A percentile compares a stretch with the other conserved stretches of the same genome.
Conservation (phyloP, 2,329 filamentous ascomycete species). For the Exophiala phaeomuriformis region DNA sequence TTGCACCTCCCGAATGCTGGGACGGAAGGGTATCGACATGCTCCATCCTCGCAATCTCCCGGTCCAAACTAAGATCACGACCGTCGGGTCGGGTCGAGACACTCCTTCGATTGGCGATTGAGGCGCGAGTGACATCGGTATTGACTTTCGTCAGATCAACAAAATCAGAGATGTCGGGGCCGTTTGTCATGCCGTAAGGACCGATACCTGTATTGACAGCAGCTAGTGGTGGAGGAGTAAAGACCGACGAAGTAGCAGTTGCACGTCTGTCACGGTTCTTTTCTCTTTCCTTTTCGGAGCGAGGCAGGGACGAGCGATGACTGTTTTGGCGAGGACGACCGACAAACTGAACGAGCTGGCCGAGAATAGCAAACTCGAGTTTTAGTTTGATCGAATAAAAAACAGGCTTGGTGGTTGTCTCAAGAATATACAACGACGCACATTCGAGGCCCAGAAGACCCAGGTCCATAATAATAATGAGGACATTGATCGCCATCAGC, state of each 20-base stretch:
- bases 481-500: constrained; percentile 43
- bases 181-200: not conserved
- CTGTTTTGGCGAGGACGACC: constrained; percentile 12
- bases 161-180: constrained; percentile 36
- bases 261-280: not conserved
- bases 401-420: constrained; percentile 42
- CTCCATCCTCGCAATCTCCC: constrained; percentile 22
- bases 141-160: constrained; percentile 40
- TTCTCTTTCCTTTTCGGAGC: constrained; percentile 6
- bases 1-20: not conserved
- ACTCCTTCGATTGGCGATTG: constrained; percentile 9
- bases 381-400: constrained; percentile 46
- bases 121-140: constrained; percentile 38
- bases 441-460: constrained; percentile 40
- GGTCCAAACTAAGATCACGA: constrained; percentile 13
- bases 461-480: constrained; percentile 43
- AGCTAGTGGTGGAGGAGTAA: too few species aligned
- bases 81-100: not conserved
- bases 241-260: too few species aligned
- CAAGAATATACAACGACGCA: constrained; percentile 40
- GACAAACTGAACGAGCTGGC: constrained; percentile 40
- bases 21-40: constrained; percentile 22
- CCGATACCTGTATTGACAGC: too few species aligned
- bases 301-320: constrained; percentile 1
- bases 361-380: constrained; percentile 45